Evolutionary conservation across 202 grass and related monocot species (phyloP), one percentile per base, ranked within the genome.

Genomic region (Carex arenaria): DNA sequence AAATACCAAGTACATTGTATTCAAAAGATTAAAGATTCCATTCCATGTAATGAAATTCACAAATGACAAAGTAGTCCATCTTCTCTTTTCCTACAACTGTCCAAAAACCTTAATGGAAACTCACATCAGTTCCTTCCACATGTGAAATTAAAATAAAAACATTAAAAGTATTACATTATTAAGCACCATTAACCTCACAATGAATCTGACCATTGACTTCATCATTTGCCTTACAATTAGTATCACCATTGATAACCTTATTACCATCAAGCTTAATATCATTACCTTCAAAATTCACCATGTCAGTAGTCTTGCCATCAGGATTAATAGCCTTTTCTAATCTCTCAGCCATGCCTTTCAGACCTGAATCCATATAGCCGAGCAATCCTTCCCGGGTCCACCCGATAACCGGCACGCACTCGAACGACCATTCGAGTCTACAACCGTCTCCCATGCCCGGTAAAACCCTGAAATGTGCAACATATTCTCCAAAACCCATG

Each of bases 381-480:
- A 85, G 10, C 13, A 97, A 79, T 9, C 57, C 83, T 31, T 94
- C 92, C 15, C 30, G 10, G 87, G 8, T 94, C 92, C 90, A 97
- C 51, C 92, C 92, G 22, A 28, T 34, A 64, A 89, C 78, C 36
- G 94, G 92, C 3, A 92, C 88, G 63, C 89, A 94, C 78, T 92
- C 87, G 85, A 94, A 97, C 85, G 84, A 74, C 94, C 87, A 97
- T 67, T 91, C 82, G 32, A 97, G 82, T 64, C 54, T 79, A 83
- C 90, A 97, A 34, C 85, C 87, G 0, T 1, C 30, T 42, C 3
- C 10, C 0, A 13, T 53, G 30, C 7, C 43, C 17, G 32, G 9
- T 3, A 56, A 49, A 34, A 94, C 65, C 31, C 67, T 80, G 40
- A 97, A 86, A 15, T 77, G 81, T 32, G 59, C 80, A 51, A 87